Evolutionary conservation across 2,329 filamentous ascomycete genomes (phyloP).

Genomic region (Lecanosticta acicola): DNA sequence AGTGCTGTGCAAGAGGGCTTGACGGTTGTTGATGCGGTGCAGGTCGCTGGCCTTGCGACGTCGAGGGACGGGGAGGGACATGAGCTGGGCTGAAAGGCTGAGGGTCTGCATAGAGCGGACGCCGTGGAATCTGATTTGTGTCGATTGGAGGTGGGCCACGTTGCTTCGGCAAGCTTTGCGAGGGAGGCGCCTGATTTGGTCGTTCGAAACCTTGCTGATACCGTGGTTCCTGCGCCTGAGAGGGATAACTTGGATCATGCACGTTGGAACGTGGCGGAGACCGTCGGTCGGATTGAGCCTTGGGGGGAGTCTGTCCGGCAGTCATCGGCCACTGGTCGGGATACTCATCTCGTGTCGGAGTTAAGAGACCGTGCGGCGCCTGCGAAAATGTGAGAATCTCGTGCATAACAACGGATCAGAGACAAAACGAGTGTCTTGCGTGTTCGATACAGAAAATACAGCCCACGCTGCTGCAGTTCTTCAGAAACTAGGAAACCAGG

Average conservation of each 20-base stretch:
- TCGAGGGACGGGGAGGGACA: slow-evolving; percentile 16
- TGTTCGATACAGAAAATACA: no score
- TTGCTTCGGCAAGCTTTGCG: slow-evolving; percentile 5
- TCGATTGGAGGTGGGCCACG: slow-evolving; percentile 13
- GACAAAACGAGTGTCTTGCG: no score
- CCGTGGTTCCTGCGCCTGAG: slow-evolving; percentile 5
- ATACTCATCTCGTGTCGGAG: slow-evolving; percentile 11
- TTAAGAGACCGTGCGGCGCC: neutral
- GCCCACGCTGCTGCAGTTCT: neutral
- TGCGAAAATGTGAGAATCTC: neutral
- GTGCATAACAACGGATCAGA: no score
- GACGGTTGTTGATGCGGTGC: slow-evolving; percentile 8
- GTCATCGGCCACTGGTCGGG: slow-evolving; percentile 25
- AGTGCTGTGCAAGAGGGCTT: slow-evolving; percentile 11
- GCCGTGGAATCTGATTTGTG: slow-evolving; percentile 10
- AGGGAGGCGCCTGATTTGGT: slow-evolving; percentile 3
- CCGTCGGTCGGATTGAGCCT: slow-evolving; percentile 5
- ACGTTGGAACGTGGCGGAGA: slow-evolving; percentile 9
- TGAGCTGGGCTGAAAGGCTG: slow-evolving; percentile 20
- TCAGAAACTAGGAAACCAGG: neutral
- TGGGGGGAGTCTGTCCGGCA: slow-evolving; percentile 11
- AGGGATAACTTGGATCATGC: slow-evolving; percentile 4
- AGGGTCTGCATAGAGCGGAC: slow-evolving; percentile 9
- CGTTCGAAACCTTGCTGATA: slow-evolving; percentile 13
- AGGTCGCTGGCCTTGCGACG: slow-evolving; percentile 12